Conservation (phyloP, 345 rosid genomes). For the Gossypioides kirkii region DNA sequence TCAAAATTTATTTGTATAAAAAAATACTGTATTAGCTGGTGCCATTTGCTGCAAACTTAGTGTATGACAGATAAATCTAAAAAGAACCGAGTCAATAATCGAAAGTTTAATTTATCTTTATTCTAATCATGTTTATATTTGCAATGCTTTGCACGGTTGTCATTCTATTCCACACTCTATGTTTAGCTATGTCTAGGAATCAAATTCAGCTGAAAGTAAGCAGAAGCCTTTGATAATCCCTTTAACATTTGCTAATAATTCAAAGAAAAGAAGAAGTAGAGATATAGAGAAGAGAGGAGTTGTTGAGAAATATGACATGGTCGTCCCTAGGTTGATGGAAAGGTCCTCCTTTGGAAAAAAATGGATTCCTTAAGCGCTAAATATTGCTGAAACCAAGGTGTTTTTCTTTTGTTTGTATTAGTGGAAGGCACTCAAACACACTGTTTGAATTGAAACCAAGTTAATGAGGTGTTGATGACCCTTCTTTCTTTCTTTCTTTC, state of each 20-base stretch:
- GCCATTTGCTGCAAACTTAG: slow-evolving; percentile 13
- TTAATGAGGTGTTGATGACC: slow-evolving; percentile 37
- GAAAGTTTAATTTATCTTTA: neutral
- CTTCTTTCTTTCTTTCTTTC: neutral
- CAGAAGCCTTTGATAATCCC: too few relatives aligned
- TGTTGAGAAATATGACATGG: too few relatives aligned
- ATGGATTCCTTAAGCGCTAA: slow-evolving; percentile 74
- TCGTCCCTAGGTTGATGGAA: neutral
- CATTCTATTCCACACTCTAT: neutral
- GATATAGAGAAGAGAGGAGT: slow-evolving; percentile 5
- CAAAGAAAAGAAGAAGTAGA: neutral
- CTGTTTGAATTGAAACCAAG: slow-evolving; percentile 30
- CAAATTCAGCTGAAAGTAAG: too few relatives aligned
- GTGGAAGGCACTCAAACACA: slow-evolving; percentile 55
- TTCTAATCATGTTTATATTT: neutral
- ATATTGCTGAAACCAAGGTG: slow-evolving; percentile 43
- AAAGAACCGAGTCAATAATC: neutral
- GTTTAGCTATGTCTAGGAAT: too few relatives aligned
- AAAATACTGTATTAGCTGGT: slow-evolving; percentile 12
- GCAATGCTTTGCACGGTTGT: slow-evolving; percentile 2
- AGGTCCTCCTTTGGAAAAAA: neutral
- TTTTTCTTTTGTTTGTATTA: slow-evolving; percentile 14
- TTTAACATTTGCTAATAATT: too few relatives aligned
- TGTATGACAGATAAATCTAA: slow-evolving; percentile 7
- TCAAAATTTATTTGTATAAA: neutral